A percentile compares a stretch with the other conserved stretches of the same genome.
These are phyloP conservation scores for Lyophyllum atratum DNA, from an alignment of 768 basidiomycete genomes.

Conservation along the genomic window DNA sequence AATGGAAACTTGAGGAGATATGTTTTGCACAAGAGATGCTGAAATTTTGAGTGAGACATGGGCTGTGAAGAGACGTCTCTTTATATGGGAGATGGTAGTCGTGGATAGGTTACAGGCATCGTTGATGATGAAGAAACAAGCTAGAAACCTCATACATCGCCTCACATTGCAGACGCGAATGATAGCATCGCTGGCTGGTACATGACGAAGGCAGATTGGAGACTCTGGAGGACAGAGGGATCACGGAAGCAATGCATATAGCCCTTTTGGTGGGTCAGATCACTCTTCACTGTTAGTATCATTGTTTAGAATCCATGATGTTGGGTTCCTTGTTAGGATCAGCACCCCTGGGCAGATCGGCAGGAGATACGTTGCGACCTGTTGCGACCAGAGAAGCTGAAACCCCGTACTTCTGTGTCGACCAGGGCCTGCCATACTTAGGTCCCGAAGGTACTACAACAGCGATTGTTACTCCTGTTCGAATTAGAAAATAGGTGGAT, in stretches of 20 bases:
- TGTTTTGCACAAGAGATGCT: not conserved
- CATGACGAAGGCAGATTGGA: not conserved
- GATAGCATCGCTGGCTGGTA: conserved; percentile 10
- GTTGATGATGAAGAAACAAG: conserved; percentile 11
- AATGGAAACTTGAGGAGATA: not conserved
- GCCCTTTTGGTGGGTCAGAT: conserved; percentile 4
- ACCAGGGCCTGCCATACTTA: not conserved
- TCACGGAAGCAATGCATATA: conserved; percentile 14
- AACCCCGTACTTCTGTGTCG: not conserved
- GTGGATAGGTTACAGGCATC: conserved; percentile 11
- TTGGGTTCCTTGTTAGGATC: conserved; percentile 4
- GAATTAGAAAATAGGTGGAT: not conserved
- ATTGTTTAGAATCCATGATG: not conserved
- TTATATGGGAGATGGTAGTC: conserved; percentile 12
- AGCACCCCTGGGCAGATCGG: conserved; percentile 1
- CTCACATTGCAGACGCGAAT: conserved; percentile 10
- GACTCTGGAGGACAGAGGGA: not conserved
- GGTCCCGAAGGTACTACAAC: not conserved
- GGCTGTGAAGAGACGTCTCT: not conserved
- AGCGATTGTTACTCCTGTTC: not conserved
- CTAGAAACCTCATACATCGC: conserved; percentile 16
- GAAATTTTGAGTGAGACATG: conserved; percentile 12
- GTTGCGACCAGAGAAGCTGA: conserved; percentile 11
- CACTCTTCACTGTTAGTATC: not conserved
- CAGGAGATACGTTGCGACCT: conserved; percentile 11